Percentiles rank a stretch among this genome's conserved stretches.
These are phyloP conservation scores for Vicia villosa DNA, from an alignment of 306 rosid genomes.

Conservation along the genomic window DNA sequence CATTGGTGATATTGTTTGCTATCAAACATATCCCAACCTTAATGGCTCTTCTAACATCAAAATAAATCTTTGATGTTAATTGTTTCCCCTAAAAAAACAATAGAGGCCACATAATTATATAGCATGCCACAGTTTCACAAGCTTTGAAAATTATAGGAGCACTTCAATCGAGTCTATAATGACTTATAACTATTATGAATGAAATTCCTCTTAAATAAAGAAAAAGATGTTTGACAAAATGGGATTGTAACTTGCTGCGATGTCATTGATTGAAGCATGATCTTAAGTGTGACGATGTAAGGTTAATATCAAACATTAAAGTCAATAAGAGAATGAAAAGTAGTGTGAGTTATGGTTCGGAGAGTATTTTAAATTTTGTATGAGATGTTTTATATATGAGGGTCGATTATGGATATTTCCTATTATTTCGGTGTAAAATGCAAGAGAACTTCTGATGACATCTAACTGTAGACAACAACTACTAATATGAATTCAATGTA, in stretches of 20 bases:
- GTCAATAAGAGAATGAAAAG: too few relatives aligned
- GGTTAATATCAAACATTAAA: too few relatives aligned
- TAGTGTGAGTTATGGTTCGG: too few relatives aligned
- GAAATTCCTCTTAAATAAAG: background rate
- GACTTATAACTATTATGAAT: background rate
- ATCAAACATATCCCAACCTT: conserved; percentile 67
- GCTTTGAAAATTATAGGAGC: conserved; percentile 17
- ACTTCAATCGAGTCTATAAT: background rate
- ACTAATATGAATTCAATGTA: too few relatives aligned
- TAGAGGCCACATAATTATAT: background rate
- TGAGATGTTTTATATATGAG: conserved; percentile 37
- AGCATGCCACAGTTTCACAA: too few relatives aligned
- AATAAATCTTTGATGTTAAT: conserved; percentile 19
- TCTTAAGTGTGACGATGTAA: too few relatives aligned
- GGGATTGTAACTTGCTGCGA: background rate
- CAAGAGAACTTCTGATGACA: too few relatives aligned
- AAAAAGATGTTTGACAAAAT: background rate
- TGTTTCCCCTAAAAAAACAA: conserved; percentile 23
- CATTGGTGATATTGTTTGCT: conserved; percentile 82
- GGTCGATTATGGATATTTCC: too few relatives aligned
- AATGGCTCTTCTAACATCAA: conserved; percentile 41
- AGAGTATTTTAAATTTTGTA: too few relatives aligned
- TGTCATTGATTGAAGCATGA: conserved; percentile 18
- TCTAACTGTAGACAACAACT: too few relatives aligned
- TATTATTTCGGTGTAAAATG: too few relatives aligned